Conservation (phyloP, 306 rosid species). For the Fagus sylvatica region DNA sequence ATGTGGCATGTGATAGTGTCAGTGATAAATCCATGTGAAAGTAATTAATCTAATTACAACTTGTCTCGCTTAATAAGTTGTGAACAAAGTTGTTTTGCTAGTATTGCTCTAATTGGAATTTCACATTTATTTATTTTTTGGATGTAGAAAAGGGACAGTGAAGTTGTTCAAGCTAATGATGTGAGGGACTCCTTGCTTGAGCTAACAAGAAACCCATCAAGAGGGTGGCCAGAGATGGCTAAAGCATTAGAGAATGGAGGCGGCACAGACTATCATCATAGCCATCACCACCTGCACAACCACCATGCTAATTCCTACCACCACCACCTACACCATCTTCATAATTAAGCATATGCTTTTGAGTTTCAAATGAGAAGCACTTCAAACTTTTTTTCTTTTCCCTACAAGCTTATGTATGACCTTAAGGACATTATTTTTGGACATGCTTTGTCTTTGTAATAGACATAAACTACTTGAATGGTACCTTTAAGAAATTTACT, state of each 20-base stretch:
- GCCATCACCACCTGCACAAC: slow-evolving; percentile 34
- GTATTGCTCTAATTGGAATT: neutral
- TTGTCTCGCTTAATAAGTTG: no score
- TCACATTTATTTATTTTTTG: neutral
- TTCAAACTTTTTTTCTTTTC: neutral
- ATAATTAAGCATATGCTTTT: slow-evolving; percentile 17
- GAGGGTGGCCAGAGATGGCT: slow-evolving; percentile 50
- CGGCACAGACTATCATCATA: slow-evolving; percentile 37
- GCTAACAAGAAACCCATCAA: slow-evolving; percentile 57
- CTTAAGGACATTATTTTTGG: no score
- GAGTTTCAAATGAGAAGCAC: neutral
- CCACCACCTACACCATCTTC: slow-evolving; percentile 46
- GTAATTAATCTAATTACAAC: neutral
- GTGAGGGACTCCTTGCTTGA: slow-evolving; percentile 75
- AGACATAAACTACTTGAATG: no score
- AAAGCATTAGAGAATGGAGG: slow-evolving; percentile 41
- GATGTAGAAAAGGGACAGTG: slow-evolving; percentile 72
- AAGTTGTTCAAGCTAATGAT: slow-evolving; percentile 71
- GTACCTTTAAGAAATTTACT: neutral
- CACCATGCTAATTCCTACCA: slow-evolving; percentile 44
- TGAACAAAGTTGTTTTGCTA: no score
- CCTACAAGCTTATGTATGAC: no score
- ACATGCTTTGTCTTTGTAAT: no score
- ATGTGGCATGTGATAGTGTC: no score
- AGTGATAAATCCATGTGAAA: no score